Base-by-base conservation (phyloP, 352 stramenopile genomes). In the Phytophthora quininea region DNA sequence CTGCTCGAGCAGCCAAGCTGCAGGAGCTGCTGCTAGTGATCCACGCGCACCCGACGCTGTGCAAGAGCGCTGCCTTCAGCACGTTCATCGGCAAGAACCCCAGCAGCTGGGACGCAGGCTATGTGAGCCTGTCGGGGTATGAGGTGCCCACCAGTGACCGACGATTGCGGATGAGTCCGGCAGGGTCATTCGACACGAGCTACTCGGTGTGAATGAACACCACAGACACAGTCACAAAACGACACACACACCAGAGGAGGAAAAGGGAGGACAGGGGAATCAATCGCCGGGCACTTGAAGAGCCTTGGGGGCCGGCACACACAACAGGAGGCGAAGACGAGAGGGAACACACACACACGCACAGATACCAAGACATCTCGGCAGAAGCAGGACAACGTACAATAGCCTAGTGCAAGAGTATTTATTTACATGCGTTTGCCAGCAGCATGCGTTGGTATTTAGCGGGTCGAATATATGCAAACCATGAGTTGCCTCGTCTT, bases 61-160 rank as follows among this genome's bases (percentile, higher is more conserved):
- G 69, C 15, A 75, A 69, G 40, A 77, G 73, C 33, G 33, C 58
- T 24, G 67, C 70, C 3, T 92, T 90, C 62, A 74, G 63, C 56
- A 69, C 77, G 24, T 92, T 92, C 57, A 81, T 90, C 32, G 84
- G 84, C 67, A 90, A 87, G 69, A 90, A 88, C 58, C 84, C 84
- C n/a, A 83, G 81, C 43, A 82, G 73, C 49, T 73, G 77, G 33
- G 81, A 90, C 52, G 66, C 83, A 4, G 84, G 84, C 31, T 92
- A 92, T 62, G 84, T 92, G 67, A 89, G 79, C 37, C 69, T 92
- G 9, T 90, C 84, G 48, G 73, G 72, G 54, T 92, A 92, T 66
- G 81, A 92, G 53, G 84, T 82, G 43, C 84, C 84, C 19, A 62
- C 77, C 45, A 83, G 54, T 35, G 74, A 80, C 62, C 61, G 64